Percentiles rank a stretch among this genome's conserved stretches.
These are phyloP conservation scores for Botrytis medusae DNA, from an alignment of 2,329 filamentous ascomycete genomes.

Conservation along the genomic window DNA sequence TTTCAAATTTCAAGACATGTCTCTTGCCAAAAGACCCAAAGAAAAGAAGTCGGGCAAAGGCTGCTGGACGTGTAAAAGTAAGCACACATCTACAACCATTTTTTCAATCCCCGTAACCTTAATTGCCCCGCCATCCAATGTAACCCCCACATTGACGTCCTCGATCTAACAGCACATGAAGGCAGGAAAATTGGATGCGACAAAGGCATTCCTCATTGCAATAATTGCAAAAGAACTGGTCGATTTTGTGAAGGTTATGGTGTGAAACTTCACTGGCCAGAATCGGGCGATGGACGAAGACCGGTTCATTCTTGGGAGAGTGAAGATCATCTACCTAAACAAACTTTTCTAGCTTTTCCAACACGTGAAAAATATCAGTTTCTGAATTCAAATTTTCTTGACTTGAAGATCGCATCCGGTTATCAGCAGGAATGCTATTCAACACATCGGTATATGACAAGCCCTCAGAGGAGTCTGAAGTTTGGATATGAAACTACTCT, in stretches of 20 bases:
- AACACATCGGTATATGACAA: conserved; percentile 27
- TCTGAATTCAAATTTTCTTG: conserved; percentile 3
- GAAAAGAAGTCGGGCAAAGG: conserved; percentile 33
- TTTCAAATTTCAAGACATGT: background rate
- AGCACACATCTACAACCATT: conserved; percentile 25
- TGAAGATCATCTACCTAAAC: conserved; percentile 22
- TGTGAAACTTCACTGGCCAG: conserved; percentile 49
- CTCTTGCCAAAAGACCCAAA: conserved; percentile 4
- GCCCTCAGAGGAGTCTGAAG: conserved; percentile 43
- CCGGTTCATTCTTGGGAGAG: conserved; percentile 24
- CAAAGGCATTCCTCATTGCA: conserved; percentile 45
- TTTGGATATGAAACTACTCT: conserved; percentile 38
- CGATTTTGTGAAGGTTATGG: conserved; percentile 48
- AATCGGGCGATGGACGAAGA: conserved; percentile 48
- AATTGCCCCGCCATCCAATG: background rate
- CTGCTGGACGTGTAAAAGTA: conserved; percentile 49
- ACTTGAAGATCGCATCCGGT: conserved; percentile 19
- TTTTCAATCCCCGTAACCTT: conserved; percentile 22
- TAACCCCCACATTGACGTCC: background rate
- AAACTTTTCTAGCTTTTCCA: background rate
- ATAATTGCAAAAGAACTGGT: conserved; percentile 46
- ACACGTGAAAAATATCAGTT: conserved; percentile 15
- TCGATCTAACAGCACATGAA: conserved; percentile 32
- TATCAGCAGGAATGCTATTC: conserved; percentile 36
- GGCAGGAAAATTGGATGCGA: conserved; percentile 52